Evolutionary conservation across 1,284 basidiomycete species (phyloP), one percentile per base, ranked within the genome.

Genomic region (Leucocoprinus gongylophorus): DNA sequence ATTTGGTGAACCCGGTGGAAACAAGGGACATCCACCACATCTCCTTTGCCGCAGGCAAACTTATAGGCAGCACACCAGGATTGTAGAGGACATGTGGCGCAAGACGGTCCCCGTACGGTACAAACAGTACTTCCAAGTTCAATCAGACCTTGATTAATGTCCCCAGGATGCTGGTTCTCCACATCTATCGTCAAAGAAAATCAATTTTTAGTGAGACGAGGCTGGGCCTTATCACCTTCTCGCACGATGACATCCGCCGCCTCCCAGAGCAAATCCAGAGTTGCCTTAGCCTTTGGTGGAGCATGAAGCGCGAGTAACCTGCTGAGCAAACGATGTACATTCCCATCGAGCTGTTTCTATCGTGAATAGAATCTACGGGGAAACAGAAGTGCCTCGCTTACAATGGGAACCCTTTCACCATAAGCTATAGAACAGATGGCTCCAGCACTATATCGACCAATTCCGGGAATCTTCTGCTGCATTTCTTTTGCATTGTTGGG

Each of bases 371-470:
- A 15, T 21, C 39, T 44, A 48, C 42, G 23, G 46, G 18, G 47
- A 30, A 35, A 46, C 35, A 46, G n/a, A 33, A 51, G 30, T 50
- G 29, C 15, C 18, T 37, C 42, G 50, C 84, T 64, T 65, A 92
- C 91, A 46, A 94, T 90, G 13, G 93, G 88, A 9, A 81, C 87
- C 54, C 79, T 78, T 57, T 91, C 79, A 32, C 87, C 88, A 61
- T 93, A 95, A 2, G 91, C 91, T 64, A 97, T 97, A 1, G 88
- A 91, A 57, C 82, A 83, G 54, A 97, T 92, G 7, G 93, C 93
- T 18, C 92, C 91, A 23, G 85, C 83, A 48, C 91, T 97, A 65
- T 97, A 97, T 35, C 91, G 75, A 32, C 94, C 94, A 33, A 97
- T 87, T 2, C 95, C 94, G 28, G 92, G 89, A 40, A 97, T 87